phyloP scores from a whole-genome alignment of 176 grass and related monocot species.

The Calamus simplicifolius region DNA sequence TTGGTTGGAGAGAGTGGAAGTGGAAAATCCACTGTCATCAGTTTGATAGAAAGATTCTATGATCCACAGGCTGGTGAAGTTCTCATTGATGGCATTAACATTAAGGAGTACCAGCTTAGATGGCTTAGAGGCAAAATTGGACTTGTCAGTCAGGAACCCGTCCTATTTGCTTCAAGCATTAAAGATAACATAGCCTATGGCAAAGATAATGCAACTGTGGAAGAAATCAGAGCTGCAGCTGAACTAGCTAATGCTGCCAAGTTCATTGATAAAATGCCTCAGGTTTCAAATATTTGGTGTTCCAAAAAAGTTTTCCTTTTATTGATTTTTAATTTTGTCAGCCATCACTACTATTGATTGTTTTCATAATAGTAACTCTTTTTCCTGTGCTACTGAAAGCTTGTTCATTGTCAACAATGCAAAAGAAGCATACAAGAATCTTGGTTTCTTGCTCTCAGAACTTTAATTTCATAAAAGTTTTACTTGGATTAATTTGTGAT shows the following conservation, averaged over 20 bases:
- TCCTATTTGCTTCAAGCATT: constrained; percentile 69
- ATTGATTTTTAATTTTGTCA: too few relatives aligned
- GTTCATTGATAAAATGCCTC: constrained; percentile 94
- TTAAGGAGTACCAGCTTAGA: constrained; percentile 74
- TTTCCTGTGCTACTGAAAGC: too few relatives aligned
- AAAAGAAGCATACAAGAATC: too few relatives aligned
- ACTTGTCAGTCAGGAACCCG: constrained; percentile 86
- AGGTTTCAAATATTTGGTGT: constrained; percentile 27
- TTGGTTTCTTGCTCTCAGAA: too few relatives aligned
- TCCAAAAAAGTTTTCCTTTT: too few relatives aligned
- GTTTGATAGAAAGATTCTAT: constrained; percentile 80
- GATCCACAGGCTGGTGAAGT: constrained; percentile 58
- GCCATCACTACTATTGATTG: too few relatives aligned
- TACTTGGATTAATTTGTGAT: too few relatives aligned
- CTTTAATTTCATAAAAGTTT: too few relatives aligned
- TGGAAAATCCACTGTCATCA: constrained; percentile 78
- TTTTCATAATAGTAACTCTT: too few relatives aligned
- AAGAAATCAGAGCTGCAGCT: constrained; percentile 80
- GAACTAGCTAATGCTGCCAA: constrained; percentile 91
- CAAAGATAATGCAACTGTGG: constrained; percentile 53
- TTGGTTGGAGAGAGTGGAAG: constrained; percentile 83
- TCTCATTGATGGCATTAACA: constrained; percentile 62
- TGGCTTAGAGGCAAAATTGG: constrained; percentile 92
- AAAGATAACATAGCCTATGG: constrained; percentile 85
- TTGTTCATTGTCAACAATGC: too few relatives aligned